Evolutionary conservation across 768 basidiomycete genomes (phyloP).

Genomic region (Leccinum incarnatum): DNA sequence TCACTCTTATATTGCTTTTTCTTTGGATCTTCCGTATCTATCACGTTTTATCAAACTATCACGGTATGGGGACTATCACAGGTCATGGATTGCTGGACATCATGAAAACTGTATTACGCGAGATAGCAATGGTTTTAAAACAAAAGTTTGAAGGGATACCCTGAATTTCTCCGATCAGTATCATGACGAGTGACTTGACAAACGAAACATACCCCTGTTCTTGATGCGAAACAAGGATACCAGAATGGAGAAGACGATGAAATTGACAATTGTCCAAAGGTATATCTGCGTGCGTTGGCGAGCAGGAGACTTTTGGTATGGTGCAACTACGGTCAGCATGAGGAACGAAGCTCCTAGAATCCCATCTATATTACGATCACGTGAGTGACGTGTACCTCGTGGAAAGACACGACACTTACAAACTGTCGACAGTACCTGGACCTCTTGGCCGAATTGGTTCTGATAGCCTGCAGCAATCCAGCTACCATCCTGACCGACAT

Average conservation of each 20-base stretch:
- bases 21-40: slow-evolving; percentile 25
- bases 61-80: background rate
- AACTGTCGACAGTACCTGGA: slow-evolving; percentile 77
- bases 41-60: slow-evolving; percentile 12
- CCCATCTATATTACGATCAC: slow-evolving; percentile 57
- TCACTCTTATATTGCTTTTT: slow-evolving; percentile 14
- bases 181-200: background rate
- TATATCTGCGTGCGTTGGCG: slow-evolving; percentile 87
- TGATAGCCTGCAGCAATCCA: slow-evolving; percentile 91
- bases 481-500: slow-evolving; percentile 54
- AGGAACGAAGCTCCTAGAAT: slow-evolving; percentile 73
- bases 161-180: slow-evolving; percentile 33
- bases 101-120: background rate
- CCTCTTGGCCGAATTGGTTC: slow-evolving; percentile 91
- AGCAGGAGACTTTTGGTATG: slow-evolving; percentile 65
- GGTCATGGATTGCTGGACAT: background rate
- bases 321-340: slow-evolving; percentile 79
- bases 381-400: background rate
- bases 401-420: slow-evolving; percentile 55
- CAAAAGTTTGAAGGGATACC: slow-evolving; percentile 79
- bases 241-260: slow-evolving; percentile 84
- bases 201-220: slow-evolving; percentile 64
- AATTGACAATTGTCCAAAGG: slow-evolving; percentile 78
- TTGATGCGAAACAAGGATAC: slow-evolving; percentile 87
- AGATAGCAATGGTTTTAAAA: slow-evolving; percentile 39